Evolutionary conservation across 106 monocot genomes (phyloP), one percentile per base, ranked within the genome.

Genomic region (Cymbidium sinense): DNA sequence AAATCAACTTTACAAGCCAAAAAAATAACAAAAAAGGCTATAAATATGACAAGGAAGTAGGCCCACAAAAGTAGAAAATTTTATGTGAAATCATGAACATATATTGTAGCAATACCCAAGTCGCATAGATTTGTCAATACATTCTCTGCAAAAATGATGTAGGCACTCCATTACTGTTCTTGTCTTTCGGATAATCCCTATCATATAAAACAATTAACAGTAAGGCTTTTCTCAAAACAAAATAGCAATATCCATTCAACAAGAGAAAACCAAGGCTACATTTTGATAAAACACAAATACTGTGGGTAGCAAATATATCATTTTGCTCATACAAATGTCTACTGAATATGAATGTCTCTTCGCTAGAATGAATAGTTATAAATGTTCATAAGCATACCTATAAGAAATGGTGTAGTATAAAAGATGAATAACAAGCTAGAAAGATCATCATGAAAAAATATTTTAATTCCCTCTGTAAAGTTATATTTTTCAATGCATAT

Each of bases 141-240:
- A 99, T 79, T 94, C 94, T 77, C 98, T 90, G 65, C 98, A 99
- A 81, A 99, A 99, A 20, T 94, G 87, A 80, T 99, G 98, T 21
- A 99, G 79, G 72, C 98, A 99, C 34, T 94, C 94, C 98, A 94
- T 99, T 51, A 99, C 98, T 72, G 98, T 95, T 80, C 98, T 94
- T 28, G 98, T 99, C 86, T 94, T 99, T 47, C 92, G 85, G 73
- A 99, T 99, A 80, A 99, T 99, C 6, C 98, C 98, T 99, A 77
- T 43, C 17, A 80, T 69, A 80, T 36, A 86, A 7, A 77, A 1
- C 36, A 74, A 44, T 44, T 25, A 0, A 74, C 21, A 44, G 7
- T 10, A 44, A 43, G 74, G 11, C 12, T 35, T n/a, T 20, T 71
- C 34, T 36, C 70, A 71, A 36, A 67, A 67, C 31, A 7, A 67